Evolutionary conservation across 1,284 basidiomycete genomes (phyloP).

Genomic region (Malassezia caprae): DNA sequence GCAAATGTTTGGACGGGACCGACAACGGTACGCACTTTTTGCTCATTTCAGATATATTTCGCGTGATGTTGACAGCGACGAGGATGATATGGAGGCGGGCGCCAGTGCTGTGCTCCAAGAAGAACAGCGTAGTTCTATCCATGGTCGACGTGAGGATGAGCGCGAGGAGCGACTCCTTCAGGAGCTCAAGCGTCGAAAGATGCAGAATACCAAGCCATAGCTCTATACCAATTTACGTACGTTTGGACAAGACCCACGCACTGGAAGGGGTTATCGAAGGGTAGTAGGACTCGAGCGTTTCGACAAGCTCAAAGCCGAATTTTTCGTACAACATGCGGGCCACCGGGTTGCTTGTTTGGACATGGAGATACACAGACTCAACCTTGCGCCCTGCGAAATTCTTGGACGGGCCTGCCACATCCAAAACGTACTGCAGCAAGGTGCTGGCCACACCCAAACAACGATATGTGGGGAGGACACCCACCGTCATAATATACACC

Average conservation of each 20-base stretch:
- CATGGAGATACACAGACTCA: slow-evolving; percentile 46
- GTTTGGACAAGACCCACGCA: slow-evolving; percentile 47
- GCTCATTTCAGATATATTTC: slow-evolving; percentile 21
- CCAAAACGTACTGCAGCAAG: slow-evolving; percentile 43
- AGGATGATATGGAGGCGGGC: slow-evolving; percentile 45
- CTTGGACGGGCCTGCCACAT: slow-evolving; percentile 39
- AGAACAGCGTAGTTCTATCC: slow-evolving; percentile 28
- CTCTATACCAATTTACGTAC: background rate
- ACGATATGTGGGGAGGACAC: slow-evolving; percentile 49
- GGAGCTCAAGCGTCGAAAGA: slow-evolving; percentile 28
- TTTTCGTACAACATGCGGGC: slow-evolving; percentile 48
- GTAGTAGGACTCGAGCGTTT: slow-evolving; percentile 41
- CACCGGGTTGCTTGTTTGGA: slow-evolving; percentile 48
- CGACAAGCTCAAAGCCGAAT: slow-evolving; percentile 45
- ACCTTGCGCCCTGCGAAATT: slow-evolving; percentile 26
- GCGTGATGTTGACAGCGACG: slow-evolving; percentile 31
- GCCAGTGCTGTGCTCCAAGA: slow-evolving; percentile 32
- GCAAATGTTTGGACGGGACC: slow-evolving; percentile 37
- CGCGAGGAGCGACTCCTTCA: slow-evolving; percentile 29
- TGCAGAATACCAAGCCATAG: background rate
- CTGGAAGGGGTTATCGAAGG: slow-evolving; percentile 42
- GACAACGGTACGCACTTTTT: slow-evolving; percentile 18
- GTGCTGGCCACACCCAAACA: slow-evolving; percentile 48
- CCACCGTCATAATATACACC: slow-evolving; percentile 50
- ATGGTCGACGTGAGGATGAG: slow-evolving; percentile 34